Evolutionary conservation across 2,329 filamentous ascomycete genomes (phyloP), one percentile per base, ranked within the genome.

Genomic region (Penicillium sp.): DNA sequence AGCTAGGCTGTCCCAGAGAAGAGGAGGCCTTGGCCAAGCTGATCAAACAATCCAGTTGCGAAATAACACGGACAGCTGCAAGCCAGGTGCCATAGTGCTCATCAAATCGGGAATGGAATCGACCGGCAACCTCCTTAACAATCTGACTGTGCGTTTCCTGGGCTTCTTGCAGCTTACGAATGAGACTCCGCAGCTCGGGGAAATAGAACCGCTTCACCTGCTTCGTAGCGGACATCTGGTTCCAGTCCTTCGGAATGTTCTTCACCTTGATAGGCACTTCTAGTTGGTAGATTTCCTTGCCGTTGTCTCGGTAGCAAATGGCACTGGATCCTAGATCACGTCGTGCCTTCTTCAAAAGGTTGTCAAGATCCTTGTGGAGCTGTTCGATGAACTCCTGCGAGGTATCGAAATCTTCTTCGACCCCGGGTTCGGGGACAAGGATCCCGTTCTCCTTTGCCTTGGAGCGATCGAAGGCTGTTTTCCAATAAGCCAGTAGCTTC

Each of bases 201-300:
- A 92, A 95, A 75, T 97, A 99, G 77, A 92, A 99, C 0, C 94
- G 87, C 73, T 95, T 96, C 65, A 95, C 89, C 50, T 87, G 85
- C 56, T 88, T 84, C 0, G 94, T 97, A 0, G 92, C 88, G 4
- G 94, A 97, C 91, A 97, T 96, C 67, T 97, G 92, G 57, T 91
- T 86, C 92, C 94, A 99, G 63, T 78, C 83, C 59, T 88, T 88
- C 0, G 94, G 94, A 2, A 99, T 75, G 51, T 74, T 85, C 71
- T 95, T 96, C 65, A 89, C 77, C 71, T 94, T 95, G 64, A 82
- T 76, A 0, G 94, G 92, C 0, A 90, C 87, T 69, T 99, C 94
- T 10, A 99, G 80, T 72, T 99, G 92, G 73, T 95, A 97, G 46
- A 99, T 90, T 66, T 99, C 94, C 69, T 99, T 99, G 55, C 94